Base-by-base conservation (phyloP, 768 basidiomycete species). In the Daedaleopsis nitida region DNA sequence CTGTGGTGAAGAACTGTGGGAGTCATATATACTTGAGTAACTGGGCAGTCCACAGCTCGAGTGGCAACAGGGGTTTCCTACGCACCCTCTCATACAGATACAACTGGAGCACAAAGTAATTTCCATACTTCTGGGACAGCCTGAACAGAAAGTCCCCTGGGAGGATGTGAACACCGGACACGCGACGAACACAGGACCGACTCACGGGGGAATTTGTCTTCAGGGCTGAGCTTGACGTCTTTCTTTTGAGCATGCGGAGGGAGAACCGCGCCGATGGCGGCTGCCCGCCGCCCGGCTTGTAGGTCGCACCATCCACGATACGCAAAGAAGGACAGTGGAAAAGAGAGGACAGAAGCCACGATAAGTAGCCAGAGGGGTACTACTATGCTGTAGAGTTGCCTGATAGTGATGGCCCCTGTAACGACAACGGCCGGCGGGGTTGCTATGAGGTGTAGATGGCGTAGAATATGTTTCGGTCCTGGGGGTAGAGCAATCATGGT, bases 1-100 rank as follows among this genome's bases (percentile, higher is more conserved):
- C 78, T 0, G 38, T 59, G 0, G 78, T 80, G 44, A 69, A 59
- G 24, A 80, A 68, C 79, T 80, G 57, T 19, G 8, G 12, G 12
- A n/a, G n/a, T n/a, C n/a, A n/a, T n/a, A 1, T 21, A n/a, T n/a
- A 24, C 1, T 14, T 32, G 16, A 16, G 47, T 32, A 43, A 38
- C 14, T 14, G 21, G 10, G 14, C 12, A 21, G n/a, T n/a, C 1
- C 38, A 35, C 19, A 27, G 27, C 2, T 23, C 17, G 23, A 37
- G 11, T 5, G 3, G 14, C 21, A 10, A 12, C 42, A 0, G 27
- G 13, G 34, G 3, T 35, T 17, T 12, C 39, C 35, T 9, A 47
- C 52, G n/a, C 17, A 64, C 59, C 35, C 63, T 51, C 16, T 59
- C 53, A 7, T 54, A 14, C 38, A 24, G 42, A 34, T 35, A 54